Conservation (phyloP, 1,284 basidiomycete genomes). For the Ceratobasidium papillatum region DNA sequence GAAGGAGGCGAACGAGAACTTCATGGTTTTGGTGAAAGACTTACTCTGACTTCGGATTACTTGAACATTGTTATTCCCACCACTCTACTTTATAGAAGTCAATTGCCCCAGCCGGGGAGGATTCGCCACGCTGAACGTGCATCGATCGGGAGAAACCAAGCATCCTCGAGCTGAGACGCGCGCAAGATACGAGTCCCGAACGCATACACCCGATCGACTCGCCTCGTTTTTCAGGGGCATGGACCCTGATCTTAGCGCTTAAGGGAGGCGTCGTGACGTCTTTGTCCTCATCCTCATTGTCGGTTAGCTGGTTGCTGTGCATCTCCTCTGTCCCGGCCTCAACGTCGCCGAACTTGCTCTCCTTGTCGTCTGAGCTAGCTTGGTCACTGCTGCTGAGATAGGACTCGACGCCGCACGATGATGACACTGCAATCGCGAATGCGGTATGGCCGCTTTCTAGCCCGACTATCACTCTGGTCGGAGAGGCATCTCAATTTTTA, state of each 20-base stretch:
- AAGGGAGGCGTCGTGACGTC: conserved; percentile 20
- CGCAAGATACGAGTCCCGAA: not conserved
- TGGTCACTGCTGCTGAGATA: not conserved
- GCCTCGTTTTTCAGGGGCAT: conserved; percentile 3
- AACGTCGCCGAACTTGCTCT: not conserved
- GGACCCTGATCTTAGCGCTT: conserved; percentile 16
- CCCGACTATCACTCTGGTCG: conserved; percentile 27
- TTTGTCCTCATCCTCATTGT: not conserved
- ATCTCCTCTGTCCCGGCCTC: not conserved
- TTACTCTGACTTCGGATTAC: not conserved
- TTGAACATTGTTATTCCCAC: not conserved
- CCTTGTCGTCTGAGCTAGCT: conserved; percentile 1
- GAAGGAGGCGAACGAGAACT: not conserved
- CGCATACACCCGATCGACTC: conserved; percentile 7
- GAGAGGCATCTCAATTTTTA: conserved; percentile 36
- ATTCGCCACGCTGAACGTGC: conserved; percentile 5
- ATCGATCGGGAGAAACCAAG: conserved; percentile 6
- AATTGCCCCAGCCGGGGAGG: not conserved
- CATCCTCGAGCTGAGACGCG: conserved; percentile 21
- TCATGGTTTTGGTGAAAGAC: not conserved
- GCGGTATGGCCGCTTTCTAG: conserved; percentile 1
- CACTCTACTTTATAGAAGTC: not conserved
- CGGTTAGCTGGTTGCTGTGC: conserved; percentile 4
- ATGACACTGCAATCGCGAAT: not conserved
- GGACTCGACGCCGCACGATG: not conserved